phyloP scores from a whole-genome alignment of 495 filamentous ascomycete genomes.

The Jackrogersella minutella region DNA sequence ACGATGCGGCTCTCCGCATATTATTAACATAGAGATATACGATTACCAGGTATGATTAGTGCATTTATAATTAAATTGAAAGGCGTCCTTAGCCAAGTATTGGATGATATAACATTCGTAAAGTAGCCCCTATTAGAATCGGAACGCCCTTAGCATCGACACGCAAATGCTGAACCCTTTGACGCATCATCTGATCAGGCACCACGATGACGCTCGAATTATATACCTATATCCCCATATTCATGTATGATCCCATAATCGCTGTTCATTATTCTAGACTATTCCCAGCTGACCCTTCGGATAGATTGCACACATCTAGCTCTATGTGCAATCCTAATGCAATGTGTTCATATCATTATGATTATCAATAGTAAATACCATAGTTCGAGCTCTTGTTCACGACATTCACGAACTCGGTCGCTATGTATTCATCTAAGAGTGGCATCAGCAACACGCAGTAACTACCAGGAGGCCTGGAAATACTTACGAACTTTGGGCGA shows the following conservation, averaged over 20 bases:
- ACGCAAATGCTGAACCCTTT: not conserved
- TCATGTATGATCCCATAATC: too few relatives aligned
- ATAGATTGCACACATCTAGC: not conserved
- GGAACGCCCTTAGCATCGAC: not conserved
- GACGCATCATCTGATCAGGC: too few relatives aligned
- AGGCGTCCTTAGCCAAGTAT: too few relatives aligned
- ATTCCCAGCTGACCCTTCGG: not conserved
- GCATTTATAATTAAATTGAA: not conserved
- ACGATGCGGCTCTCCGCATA: too few relatives aligned
- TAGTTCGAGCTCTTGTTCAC: conserved; percentile 17
- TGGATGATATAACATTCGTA: too few relatives aligned
- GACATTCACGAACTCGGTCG: conserved; percentile 18
- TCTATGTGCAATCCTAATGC: not conserved
- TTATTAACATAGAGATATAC: not conserved
- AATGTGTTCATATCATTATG: conserved; percentile 8
- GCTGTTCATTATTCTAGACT: not conserved
- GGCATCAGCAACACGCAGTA: not conserved
- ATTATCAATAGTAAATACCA: conserved; percentile 19
- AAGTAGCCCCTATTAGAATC: not conserved
- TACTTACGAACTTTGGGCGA: conserved; percentile 21
- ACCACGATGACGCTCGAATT: too few relatives aligned
- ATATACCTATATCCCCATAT: too few relatives aligned
- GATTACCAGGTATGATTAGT: not conserved
- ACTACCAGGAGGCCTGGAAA: not conserved
- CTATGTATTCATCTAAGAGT: conserved; percentile 17